Evolutionary conservation across 2,329 filamentous ascomycete species (phyloP), one percentile per base, ranked within the genome.

Genomic region (Alternaria triticina): DNA sequence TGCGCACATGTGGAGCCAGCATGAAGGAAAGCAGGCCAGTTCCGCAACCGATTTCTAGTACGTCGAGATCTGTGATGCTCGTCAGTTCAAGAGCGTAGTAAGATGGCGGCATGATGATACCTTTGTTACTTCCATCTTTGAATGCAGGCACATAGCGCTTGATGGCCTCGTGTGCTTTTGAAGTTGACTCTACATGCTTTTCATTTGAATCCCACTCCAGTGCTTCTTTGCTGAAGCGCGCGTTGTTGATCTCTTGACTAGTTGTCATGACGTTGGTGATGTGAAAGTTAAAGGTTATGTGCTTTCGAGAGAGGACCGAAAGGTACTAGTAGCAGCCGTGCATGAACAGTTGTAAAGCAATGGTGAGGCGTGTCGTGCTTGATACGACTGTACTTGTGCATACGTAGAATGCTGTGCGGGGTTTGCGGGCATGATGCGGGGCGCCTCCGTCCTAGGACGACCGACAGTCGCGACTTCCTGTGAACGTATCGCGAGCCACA

Each of bases 31-130:
- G 81, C 0, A 87, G 81, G 9, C 86, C 86, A 5, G 86, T 88
- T 52, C 86, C 86, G 66, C 85, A 87, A 56, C 86, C 86, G 17
- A 88, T 82, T 74, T 88, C 86, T 3, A 88, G 83, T 8, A 88
- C 81, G 60, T 86, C 80, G 27, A 83, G 72, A 13, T 73, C 76
- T 70, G 61, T 9, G 11, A 8, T 57, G 11, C 22, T 40, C 33
- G 20, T 36, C 28, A 25, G 30, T 20, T 17, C 17, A 13, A 28
- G n/a, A n/a, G 17, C n/a, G n/a, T 23, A 5, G 25, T 44, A 22
- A 28, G 2, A n/a, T 36, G 15, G 25, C 6, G 20, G 20, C 12
- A 13, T 44, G 36, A 28, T 27, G 17, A 8, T 67, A 74, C 74
- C 57, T 68, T 74, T 75, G 72, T 73, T 55, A 74, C 65, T 28